Evolutionary conservation across 1,284 basidiomycete species (phyloP).

Genomic region (Porogramme epimiltina): DNA sequence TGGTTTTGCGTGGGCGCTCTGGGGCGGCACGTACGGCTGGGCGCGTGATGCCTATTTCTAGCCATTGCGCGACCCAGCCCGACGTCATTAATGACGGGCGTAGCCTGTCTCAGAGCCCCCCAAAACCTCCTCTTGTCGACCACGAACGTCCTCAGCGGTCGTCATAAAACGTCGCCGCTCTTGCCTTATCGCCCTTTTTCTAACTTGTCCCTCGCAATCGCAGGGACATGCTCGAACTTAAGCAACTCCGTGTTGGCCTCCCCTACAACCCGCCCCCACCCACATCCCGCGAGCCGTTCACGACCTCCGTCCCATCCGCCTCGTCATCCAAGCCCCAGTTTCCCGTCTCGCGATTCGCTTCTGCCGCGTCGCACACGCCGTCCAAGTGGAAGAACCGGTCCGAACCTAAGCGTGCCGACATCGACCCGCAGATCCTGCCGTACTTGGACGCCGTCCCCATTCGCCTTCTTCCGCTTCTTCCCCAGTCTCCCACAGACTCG

Average conservation of each 20-base stretch:
- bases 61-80: slow-evolving; percentile 2
- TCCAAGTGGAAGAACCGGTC: slow-evolving; percentile 33
- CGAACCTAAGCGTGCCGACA: slow-evolving; percentile 16
- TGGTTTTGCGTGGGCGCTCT: no score
- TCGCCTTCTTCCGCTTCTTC: slow-evolving; percentile 33
- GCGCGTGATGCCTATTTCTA: not conserved
- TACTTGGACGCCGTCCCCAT: slow-evolving; percentile 36
- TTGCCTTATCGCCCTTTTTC: not conserved
- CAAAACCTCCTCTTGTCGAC: not conserved
- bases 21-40: not conserved
- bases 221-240: slow-evolving; percentile 42
- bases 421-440: slow-evolving; percentile 33
- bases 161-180: not conserved
- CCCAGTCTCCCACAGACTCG: slow-evolving; percentile 13
- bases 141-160: not conserved
- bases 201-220: not conserved
- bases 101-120: not conserved
- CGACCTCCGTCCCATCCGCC: slow-evolving; percentile 22
- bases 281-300: slow-evolving; percentile 28
- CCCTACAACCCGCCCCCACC: slow-evolving; percentile 32
- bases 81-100: slow-evolving; percentile 22
- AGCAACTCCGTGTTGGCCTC: slow-evolving; percentile 37
- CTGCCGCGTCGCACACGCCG: slow-evolving; percentile 28
- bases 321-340: slow-evolving; percentile 22
- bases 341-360: slow-evolving; percentile 31